A percentile compares a stretch with the other conserved stretches of the same genome.
Evolutionary conservation across 2,329 filamentous ascomycete genomes (phyloP).

Genomic region (Xylariaceae sp.): DNA sequence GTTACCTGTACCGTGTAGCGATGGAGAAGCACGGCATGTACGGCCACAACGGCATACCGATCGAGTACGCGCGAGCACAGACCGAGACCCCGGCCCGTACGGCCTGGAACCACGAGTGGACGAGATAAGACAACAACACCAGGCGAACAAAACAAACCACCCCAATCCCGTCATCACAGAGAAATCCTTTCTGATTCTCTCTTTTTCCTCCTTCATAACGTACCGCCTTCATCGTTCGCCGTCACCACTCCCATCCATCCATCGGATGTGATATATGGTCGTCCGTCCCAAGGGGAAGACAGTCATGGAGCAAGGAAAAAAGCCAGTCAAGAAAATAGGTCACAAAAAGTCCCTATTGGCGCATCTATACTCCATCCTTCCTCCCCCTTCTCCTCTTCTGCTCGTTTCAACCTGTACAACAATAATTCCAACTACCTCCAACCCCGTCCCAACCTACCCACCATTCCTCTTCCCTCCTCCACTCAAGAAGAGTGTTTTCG

Average conservation of each 20-base stretch:
- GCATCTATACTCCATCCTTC: too few relatives aligned
- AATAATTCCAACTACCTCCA: too few relatives aligned
- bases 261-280: neutral
- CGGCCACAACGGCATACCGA: constrained; percentile 66
- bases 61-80: constrained; percentile 84
- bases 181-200: neutral
- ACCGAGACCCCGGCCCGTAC: constrained; percentile 73
- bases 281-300: too few relatives aligned
- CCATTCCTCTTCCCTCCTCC: too few relatives aligned
- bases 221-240: neutral
- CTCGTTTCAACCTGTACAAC: too few relatives aligned
- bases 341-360: too few relatives aligned
- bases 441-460: too few relatives aligned
- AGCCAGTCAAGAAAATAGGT: too few relatives aligned
- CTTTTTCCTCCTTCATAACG: neutral
- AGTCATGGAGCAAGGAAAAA: too few relatives aligned
- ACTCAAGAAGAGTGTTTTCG: too few relatives aligned
- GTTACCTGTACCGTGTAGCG: constrained; percentile 76
- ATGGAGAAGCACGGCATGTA: constrained; percentile 89
- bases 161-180: neutral
- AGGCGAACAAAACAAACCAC: neutral
- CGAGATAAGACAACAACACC: constrained; percentile 41
- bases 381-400: too few relatives aligned
- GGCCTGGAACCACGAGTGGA: constrained; percentile 95
- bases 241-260: neutral